Evolutionary conservation across 257 asterid genomes (phyloP), one percentile per base, ranked within the genome.

Genomic region (Nicotiana obtusifolia): DNA sequence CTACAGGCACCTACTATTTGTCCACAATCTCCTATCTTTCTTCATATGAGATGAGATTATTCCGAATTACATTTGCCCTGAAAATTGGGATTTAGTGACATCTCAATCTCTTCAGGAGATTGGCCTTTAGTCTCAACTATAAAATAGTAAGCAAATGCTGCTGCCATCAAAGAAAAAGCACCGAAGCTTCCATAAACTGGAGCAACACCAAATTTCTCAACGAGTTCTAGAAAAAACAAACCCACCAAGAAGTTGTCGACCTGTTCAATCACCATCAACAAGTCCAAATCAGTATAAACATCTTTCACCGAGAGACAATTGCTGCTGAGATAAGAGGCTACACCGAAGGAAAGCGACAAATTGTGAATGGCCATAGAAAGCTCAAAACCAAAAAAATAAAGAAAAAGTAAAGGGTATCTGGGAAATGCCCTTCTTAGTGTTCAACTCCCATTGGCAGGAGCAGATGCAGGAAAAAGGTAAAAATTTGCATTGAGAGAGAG

Each of bases 211-310:
- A 93, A 85, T 54, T 82, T 87, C 82, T 91, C 91, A 86, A 91
- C 96, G 19, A 93, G 81, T 84, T 91, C 90, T 53, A 93, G 94
- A 86, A 94, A 91, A 84, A 82, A 93, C 54, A 94, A 87, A 16
- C 98, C 97, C 84, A 91, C 95, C 90, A 93, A 75, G 87, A 94
- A 94, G 85, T 94, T 94, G 84, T 92, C 91, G 65, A 93, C 97
- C 98, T 94, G 90, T 79, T 56, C 41, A 59, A 28, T 60, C 82
- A 85, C 22, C 76, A 83, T 14, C 11, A 31, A 65, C 61, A 26
- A 49, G 79, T 49, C 24, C 33, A 49, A 30, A 73, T 47, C 57
- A 73, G 8, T 47, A 24, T 35, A 47, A 22, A 73, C 15, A 24
- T 0, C 4, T 26, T 73, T 44, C 7, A 8, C 30, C 15, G 0